These are phyloP conservation scores for Leucocoprinus sp. DNA, from an alignment of 768 basidiomycete species.

Conservation along the genomic window DNA sequence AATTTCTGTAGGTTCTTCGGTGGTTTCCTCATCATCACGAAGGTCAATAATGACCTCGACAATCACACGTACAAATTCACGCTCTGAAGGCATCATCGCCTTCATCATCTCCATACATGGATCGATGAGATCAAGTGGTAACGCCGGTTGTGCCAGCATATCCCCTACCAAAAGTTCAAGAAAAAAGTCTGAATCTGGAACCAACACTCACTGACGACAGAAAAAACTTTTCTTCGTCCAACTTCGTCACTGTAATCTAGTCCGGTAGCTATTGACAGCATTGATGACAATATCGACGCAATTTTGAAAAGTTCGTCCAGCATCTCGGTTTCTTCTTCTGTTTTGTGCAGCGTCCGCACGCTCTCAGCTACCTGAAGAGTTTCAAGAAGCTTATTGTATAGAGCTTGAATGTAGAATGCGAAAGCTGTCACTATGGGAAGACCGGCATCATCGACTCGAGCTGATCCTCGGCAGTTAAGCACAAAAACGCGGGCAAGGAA, in stretches of 20 bases:
- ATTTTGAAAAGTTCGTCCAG: constrained; percentile 55
- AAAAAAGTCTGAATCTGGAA: neutral
- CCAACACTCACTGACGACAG: constrained; percentile 70
- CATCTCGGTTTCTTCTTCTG: constrained; percentile 37
- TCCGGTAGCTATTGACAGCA: constrained; percentile 73
- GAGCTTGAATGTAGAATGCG: constrained; percentile 74
- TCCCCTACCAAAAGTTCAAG: constrained; percentile 41
- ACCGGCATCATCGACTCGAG: constrained; percentile 54
- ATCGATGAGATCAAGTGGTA: constrained; percentile 75
- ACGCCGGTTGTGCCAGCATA: constrained; percentile 76
- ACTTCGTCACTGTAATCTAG: constrained; percentile 94
- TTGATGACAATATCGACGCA: constrained; percentile 72
- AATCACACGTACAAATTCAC: constrained; percentile 33
- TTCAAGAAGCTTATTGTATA: constrained; percentile 56
- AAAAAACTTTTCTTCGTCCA: constrained; percentile 84
- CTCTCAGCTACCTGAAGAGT: constrained; percentile 34
- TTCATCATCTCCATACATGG: constrained; percentile 81
- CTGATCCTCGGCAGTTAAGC: constrained; percentile 62
- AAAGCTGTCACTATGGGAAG: constrained; percentile 90
- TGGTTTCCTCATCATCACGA: constrained; percentile 23
- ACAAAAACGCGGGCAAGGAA: constrained; percentile 81
- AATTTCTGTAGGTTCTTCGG: constrained; percentile 18
- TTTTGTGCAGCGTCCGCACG: constrained; percentile 26
- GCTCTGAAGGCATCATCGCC: constrained; percentile 74
- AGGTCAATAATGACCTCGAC: constrained; percentile 31